Evolutionary conservation across 2,329 filamentous ascomycete genomes (phyloP).

Genomic region (Botryotinia convoluta): DNA sequence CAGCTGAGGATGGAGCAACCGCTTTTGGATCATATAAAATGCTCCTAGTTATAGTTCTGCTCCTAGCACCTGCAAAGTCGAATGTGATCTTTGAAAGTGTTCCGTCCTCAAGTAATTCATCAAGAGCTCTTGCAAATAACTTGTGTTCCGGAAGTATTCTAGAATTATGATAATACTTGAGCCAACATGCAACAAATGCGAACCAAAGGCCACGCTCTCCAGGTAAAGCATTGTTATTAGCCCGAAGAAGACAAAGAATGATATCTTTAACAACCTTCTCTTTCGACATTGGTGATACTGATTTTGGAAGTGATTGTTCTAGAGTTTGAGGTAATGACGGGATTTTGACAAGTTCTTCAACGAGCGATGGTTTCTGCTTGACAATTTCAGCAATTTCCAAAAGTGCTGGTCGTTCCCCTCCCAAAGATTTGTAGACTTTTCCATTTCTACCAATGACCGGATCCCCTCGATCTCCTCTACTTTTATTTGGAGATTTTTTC

Average conservation of each 20-base stretch:
- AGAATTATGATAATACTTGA: conserved; percentile 28
- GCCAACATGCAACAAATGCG: conserved; percentile 32
- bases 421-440: conserved; percentile 16
- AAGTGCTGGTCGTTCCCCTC: conserved; percentile 10
- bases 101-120: conserved; percentile 29
- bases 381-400: background rate
- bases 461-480: conserved; percentile 5
- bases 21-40: conserved; percentile 7
- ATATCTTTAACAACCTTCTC: conserved; percentile 24
- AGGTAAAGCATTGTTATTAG: conserved; percentile 34
- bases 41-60: conserved; percentile 13
- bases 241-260: conserved; percentile 26
- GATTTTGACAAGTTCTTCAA: conserved; percentile 11
- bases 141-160: conserved; percentile 31
- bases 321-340: background rate
- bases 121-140: conserved; percentile 28
- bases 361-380: background rate
- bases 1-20: background rate
- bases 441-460: conserved; percentile 6
- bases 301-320: background rate
- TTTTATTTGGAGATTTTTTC: conserved; percentile 6
- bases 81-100: conserved; percentile 23
- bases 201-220: conserved; percentile 36
- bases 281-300: background rate
- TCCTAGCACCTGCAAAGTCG: conserved; percentile 12